Evolutionary conservation across 805 yeast species (phyloP).

Genomic region (Starmerella stellata): DNA sequence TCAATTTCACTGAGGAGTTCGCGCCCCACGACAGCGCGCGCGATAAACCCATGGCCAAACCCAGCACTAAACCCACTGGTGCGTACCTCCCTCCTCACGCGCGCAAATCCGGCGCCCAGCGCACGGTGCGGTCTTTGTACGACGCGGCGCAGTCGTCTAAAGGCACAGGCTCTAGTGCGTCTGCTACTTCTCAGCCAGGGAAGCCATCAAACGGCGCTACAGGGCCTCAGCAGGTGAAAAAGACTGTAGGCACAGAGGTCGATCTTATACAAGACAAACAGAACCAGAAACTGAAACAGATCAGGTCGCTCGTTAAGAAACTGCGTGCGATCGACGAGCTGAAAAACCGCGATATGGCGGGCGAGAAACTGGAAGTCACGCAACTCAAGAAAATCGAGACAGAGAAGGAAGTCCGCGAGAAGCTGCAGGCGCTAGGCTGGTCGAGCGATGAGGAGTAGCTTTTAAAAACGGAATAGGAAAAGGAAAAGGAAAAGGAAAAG

Average conservation of each 20-base stretch:
- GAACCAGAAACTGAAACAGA: conserved; percentile 74
- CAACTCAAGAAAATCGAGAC: conserved; percentile 78
- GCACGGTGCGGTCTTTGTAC: conserved; percentile 19
- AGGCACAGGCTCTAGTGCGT: conserved; percentile 34
- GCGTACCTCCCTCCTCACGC: conserved; percentile 98
- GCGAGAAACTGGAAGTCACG: conserved; percentile 79
- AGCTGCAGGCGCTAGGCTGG: conserved; percentile 65
- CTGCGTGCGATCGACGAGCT: conserved; percentile 86
- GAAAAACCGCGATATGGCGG: conserved; percentile 65
- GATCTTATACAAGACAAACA: background rate
- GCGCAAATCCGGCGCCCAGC: conserved; percentile 27
- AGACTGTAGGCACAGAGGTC: conserved; percentile 1
- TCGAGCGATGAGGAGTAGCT: conserved; percentile 22
- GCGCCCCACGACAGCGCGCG: conserved; percentile 59
- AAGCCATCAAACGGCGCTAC: conserved; percentile 14
- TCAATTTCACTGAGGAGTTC: conserved; percentile 19
- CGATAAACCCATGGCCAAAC: conserved; percentile 24
- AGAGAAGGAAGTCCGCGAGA: conserved; percentile 62
- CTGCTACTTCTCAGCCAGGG: conserved; percentile 7
- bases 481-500: too few species aligned
- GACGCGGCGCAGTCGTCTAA: conserved; percentile 26
- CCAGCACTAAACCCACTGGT: conserved; percentile 48
- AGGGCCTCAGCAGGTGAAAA: conserved; percentile 4
- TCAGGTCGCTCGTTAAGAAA: conserved; percentile 77
- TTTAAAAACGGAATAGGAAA: too few species aligned